Evolutionary conservation across 1,284 basidiomycete genomes (phyloP).

Genomic region (Austroboletus novae-zelandiae): DNA sequence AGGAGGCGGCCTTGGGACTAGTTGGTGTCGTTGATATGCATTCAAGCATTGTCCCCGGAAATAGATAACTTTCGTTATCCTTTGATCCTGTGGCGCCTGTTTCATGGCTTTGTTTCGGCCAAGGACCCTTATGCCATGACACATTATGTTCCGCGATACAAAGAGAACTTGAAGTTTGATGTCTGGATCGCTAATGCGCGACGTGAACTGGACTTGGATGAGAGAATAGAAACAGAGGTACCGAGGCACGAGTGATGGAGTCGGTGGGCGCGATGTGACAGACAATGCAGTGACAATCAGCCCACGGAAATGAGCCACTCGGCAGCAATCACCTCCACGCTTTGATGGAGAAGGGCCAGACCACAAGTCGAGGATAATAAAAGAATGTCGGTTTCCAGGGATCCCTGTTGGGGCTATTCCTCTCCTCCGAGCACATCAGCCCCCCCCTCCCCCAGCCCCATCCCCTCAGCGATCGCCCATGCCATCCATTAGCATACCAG

Average conservation of each 20-base stretch:
- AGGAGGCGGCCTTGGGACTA: conserved; percentile 39
- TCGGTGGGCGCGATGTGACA: conserved; percentile 7
- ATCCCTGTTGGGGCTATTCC: no score
- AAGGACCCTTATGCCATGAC: conserved; percentile 1
- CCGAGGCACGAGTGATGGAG: not conserved
- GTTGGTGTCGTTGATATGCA: not conserved
- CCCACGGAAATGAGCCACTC: conserved; percentile 16
- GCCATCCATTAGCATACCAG: conserved; percentile 15
- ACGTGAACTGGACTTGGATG: not conserved
- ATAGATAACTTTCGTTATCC: not conserved
- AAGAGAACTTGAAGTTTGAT: not conserved
- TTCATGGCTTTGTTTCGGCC: not conserved
- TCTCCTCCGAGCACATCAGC: no score
- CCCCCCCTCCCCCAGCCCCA: no score
- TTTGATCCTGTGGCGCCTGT: not conserved
- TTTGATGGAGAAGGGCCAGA: conserved; percentile 5
- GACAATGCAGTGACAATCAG: conserved; percentile 12
- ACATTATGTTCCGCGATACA: not conserved
- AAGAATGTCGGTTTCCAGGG: conserved; percentile 9
- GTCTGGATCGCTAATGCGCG: not conserved
- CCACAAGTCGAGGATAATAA: conserved; percentile 20
- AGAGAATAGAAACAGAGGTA: not conserved
- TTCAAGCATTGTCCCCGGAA: not conserved
- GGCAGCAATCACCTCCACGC: conserved; percentile 12
- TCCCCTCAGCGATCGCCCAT: not conserved